Evolutionary conservation across 805 yeast species (phyloP), one percentile per base, ranked within the genome.

Genomic region (Ogataea parapolymorpha): DNA sequence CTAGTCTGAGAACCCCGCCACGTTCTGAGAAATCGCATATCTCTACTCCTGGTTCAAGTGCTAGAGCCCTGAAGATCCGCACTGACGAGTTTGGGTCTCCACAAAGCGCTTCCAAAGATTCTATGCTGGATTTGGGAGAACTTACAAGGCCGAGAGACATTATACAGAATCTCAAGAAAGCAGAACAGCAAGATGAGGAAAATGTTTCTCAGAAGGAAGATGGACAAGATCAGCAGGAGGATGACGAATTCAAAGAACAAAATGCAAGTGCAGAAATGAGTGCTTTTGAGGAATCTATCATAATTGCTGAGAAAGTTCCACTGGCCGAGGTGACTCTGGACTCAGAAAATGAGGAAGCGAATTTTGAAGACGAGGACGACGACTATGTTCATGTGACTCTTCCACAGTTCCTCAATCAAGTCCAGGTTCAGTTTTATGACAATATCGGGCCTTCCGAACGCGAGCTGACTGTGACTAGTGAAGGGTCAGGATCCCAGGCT

Each of bases 401-500:
- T 7, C 50, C 54, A 6, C 45, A 50, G 4, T 62, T 62, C 34
- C 43, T 62, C 24, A 45, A 48, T 8, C 58, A 59, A 27, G 61
- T 59, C 2, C 55, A 55, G 27, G 63, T 61, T 13, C 58, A 55
- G 18, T 62, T 62, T 39, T 58, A 52, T 44, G 65, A 59, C 35
- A 46, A 48, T 23, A 53, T 61, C 18, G 62, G 61, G 0, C 63
- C 63, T 3, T 53, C 60, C 2, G 64, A 59, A 20, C 45, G 54
- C 18, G 63, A 56, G 24, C 38, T 56, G 15, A 32, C 53, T 3
- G 32, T 45, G 5, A 18, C 14, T 12, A 38, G 37, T 14, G 44
- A 33, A 13, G 49, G 37, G 3, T 35, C 46, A 10, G 49, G 46
- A 9, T 46, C 51, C 12, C 48, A 45, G n/a, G 55, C 46, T 9